Base-by-base conservation (phyloP, 805 yeast species). In the Hanseniaspora lachancei region DNA sequence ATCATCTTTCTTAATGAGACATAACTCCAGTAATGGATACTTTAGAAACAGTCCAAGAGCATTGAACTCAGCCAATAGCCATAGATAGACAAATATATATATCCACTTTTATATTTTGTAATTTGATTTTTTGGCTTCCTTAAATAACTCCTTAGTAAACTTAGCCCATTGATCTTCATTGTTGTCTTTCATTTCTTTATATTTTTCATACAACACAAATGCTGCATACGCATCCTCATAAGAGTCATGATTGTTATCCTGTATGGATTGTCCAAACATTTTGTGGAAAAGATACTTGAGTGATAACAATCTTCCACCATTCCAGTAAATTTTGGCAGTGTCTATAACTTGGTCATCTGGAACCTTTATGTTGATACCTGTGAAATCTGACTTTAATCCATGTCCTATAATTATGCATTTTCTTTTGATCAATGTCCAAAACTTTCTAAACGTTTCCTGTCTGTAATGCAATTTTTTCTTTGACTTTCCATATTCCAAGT, bases 371-470 rank as follows among this genome's bases (percentile, higher is more conserved):
- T 93, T 93, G 61, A 95, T 93, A 36, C 93, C 86, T 62, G 97
- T 75, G 74, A 93, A 93, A 70, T 93, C 99, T 61, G 88, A 89
- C 42, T 77, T 75, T 58, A 93, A 73, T 1, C 97, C 96, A 70
- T 93, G 99, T 0, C 99, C 99, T 35, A 93, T 89, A 72, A 93
- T 91, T 0, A 85, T 78, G 65, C 95, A 88, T 0, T 97, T 97
- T 57, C 89, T 64, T 64, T 91, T 93, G 58, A 93, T 72, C 50
- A 93, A 73, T 21, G 93, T 71, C 98, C 99, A 95, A 42, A 93
- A 76, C 62, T 86, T 80, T 58, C 97, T 73, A 66, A 91, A 93
- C 0, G 95, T 87, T 0, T 87, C 82, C 63, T 86, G 91, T 57
- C 86, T 71, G 0, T 86, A 78, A 0, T 89, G 96, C 47, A 95